Evolutionary conservation across 495 filamentous ascomycete species (phyloP).

Genomic region (Aspergillus panamensis): DNA sequence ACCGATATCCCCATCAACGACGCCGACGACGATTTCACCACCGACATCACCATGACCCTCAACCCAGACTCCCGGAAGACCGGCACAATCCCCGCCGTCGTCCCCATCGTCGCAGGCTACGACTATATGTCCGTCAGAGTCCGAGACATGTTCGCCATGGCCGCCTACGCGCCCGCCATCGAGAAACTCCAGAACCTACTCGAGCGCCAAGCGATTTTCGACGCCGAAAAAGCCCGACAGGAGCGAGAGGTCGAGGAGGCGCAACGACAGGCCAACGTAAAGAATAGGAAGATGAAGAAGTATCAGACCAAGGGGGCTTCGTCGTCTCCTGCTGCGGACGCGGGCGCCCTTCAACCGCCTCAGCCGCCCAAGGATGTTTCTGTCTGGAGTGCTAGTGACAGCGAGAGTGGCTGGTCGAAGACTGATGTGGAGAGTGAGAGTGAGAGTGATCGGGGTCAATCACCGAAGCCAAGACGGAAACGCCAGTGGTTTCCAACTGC

Average conservation of each 20-base stretch:
- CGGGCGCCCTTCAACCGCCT: neutral
- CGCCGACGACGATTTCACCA: slow-evolving; percentile 19
- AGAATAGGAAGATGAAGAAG: slow-evolving; percentile 25
- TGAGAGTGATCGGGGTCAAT: slow-evolving; percentile 13
- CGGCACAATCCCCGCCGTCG: slow-evolving; percentile 10
- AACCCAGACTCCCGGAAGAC: neutral
- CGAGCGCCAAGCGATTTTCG: slow-evolving; percentile 27
- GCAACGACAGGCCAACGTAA: slow-evolving; percentile 4
- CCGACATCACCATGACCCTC: neutral
- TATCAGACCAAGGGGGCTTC: slow-evolving; percentile 18
- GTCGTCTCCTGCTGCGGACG: neutral
- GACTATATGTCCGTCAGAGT: slow-evolving; percentile 85
- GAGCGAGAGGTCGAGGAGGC: slow-evolving; percentile 13
- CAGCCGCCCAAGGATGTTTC: slow-evolving; percentile 17
- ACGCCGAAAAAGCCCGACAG: slow-evolving; percentile 16
- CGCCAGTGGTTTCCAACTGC: too few species aligned
- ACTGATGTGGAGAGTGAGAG: slow-evolving; percentile 32
- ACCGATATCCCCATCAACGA: slow-evolving; percentile 33
- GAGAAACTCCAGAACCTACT: slow-evolving; percentile 58
- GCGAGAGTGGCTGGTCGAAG: slow-evolving; percentile 42
- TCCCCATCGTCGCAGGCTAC: slow-evolving; percentile 73
- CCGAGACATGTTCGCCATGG: slow-evolving; percentile 73
- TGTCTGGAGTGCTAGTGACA: slow-evolving; percentile 42
- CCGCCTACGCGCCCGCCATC: slow-evolving; percentile 68
- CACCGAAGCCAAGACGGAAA: neutral